phyloP scores from a whole-genome alignment of 495 filamentous ascomycete genomes.

The Parathielavia appendiculata region DNA sequence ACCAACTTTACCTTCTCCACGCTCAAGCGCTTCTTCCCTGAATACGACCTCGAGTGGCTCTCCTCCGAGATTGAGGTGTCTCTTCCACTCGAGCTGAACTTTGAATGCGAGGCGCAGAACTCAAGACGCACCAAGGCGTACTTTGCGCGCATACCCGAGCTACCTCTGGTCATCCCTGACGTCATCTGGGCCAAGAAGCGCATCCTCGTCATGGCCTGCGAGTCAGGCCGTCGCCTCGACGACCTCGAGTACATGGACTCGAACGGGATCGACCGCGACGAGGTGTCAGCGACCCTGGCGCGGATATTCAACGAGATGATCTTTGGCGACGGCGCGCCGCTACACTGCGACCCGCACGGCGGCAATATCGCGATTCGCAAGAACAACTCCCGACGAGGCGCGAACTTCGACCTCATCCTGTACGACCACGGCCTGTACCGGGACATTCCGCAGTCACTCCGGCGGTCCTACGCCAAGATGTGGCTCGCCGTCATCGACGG shows the following conservation, averaged over 20 bases:
- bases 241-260: constrained; percentile 81
- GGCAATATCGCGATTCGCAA: constrained; percentile 92
- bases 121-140: constrained; percentile 72
- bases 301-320: constrained; percentile 99
- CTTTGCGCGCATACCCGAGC: constrained; percentile 61
- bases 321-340: constrained; percentile 79
- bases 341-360: constrained; percentile 97
- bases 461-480: constrained; percentile 89
- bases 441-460: constrained; percentile 72
- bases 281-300: constrained; percentile 88
- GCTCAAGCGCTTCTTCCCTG: constrained; percentile 88
- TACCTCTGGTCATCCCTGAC: constrained; percentile 81
- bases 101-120: constrained; percentile 79
- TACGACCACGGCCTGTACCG: constrained; percentile 98
- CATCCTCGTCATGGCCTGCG: constrained; percentile 93
- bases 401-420: constrained; percentile 94
- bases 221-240: constrained; percentile 81
- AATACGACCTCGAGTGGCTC: constrained; percentile 96
- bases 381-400: constrained; percentile 41
- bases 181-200: constrained; percentile 86
- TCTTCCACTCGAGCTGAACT: constrained; percentile 87
- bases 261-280: constrained; percentile 85
- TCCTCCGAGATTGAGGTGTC: constrained; percentile 88
- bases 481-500: constrained; percentile 94
- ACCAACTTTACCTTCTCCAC: constrained; percentile 86